Conservation (phyloP, 768 basidiomycete species). For the Cantharellus cinnabarinus region DNA sequence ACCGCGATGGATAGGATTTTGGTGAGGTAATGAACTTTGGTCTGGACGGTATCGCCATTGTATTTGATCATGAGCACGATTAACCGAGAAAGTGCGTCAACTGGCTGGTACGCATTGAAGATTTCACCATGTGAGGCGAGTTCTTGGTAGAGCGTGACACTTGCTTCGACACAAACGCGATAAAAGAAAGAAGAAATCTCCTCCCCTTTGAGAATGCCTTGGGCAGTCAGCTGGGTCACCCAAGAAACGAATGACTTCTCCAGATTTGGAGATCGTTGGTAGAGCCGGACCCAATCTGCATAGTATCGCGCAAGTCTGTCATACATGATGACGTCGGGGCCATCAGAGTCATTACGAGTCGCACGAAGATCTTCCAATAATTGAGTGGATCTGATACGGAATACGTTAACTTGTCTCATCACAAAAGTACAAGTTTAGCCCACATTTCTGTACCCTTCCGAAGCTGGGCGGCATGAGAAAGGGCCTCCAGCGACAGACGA, state of each 20-base stretch:
- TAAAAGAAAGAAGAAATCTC: conserved; percentile 97
- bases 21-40: conserved; percentile 88
- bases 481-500: conserved; percentile 55
- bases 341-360: conserved; percentile 23
- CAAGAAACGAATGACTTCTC: conserved; percentile 93
- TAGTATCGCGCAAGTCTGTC: conserved; percentile 19
- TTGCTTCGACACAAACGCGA: conserved; percentile 88
- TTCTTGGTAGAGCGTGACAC: conserved; percentile 69
- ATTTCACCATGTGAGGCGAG: conserved; percentile 45
- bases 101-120: conserved; percentile 66
- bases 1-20: conserved; percentile 97
- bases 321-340: conserved; percentile 12
- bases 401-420: background rate
- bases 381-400: conserved; percentile 32
- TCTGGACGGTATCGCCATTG: conserved; percentile 78
- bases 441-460: conserved; percentile 77
- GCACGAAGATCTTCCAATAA: conserved; percentile 72
- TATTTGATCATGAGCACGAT: conserved; percentile 99
- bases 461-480: conserved; percentile 47
- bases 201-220: conserved; percentile 89
- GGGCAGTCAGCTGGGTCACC: conserved; percentile 91
- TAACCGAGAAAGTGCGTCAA: conserved; percentile 88
- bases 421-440: conserved; percentile 16
- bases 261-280: conserved; percentile 72
- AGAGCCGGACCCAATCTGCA: conserved; percentile 76